Conservation (phyloP, 352 stramenopile genomes). For the Pilasporangium apinafurcum region DNA sequence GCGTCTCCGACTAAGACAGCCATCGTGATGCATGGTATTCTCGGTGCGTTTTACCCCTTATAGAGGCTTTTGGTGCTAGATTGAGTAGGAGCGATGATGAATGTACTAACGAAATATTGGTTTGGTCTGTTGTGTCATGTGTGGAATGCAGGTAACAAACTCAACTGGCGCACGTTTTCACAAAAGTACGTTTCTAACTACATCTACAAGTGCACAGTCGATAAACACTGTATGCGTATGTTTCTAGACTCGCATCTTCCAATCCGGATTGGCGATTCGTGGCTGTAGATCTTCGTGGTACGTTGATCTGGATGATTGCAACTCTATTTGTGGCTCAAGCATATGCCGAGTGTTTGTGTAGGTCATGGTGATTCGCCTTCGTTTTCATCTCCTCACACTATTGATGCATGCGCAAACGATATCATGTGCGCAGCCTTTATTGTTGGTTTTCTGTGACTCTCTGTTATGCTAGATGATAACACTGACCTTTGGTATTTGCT, state of each 20-base stretch:
- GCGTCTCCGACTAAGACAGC: conserved; percentile 50
- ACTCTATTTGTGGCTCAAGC: conserved; percentile 1
- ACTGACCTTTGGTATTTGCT: conserved; percentile 1
- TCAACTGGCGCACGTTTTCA: conserved; percentile 81
- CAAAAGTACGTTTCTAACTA: conserved; percentile 33
- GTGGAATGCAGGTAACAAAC: conserved; percentile 55
- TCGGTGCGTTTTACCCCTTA: conserved; percentile 26
- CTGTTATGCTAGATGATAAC: too few relatives aligned
- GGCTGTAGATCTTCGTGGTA: conserved; percentile 61
- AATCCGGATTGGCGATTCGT: conserved; percentile 70
- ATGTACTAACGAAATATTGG: background rate
- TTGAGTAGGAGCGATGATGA: background rate
- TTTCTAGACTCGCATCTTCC: conserved; percentile 36
- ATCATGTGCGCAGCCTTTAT: conserved; percentile 33
- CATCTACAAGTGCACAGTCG: background rate
- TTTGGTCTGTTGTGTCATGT: background rate
- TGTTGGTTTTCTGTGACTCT: background rate
- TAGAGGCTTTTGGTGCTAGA: background rate
- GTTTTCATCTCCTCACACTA: conserved; percentile 47
- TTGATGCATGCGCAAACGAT: conserved; percentile 62
- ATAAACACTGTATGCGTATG: background rate
- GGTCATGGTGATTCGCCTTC: conserved; percentile 71
- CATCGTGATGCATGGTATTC: conserved; percentile 75
- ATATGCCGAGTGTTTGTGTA: too few relatives aligned
- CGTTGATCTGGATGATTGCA: conserved; percentile 1